Percentiles rank a stretch among this genome's conserved stretches.
Evolutionary conservation across 192 early-diverging fungal genomes (phyloP).

Genomic region (Mortierella alpina): DNA sequence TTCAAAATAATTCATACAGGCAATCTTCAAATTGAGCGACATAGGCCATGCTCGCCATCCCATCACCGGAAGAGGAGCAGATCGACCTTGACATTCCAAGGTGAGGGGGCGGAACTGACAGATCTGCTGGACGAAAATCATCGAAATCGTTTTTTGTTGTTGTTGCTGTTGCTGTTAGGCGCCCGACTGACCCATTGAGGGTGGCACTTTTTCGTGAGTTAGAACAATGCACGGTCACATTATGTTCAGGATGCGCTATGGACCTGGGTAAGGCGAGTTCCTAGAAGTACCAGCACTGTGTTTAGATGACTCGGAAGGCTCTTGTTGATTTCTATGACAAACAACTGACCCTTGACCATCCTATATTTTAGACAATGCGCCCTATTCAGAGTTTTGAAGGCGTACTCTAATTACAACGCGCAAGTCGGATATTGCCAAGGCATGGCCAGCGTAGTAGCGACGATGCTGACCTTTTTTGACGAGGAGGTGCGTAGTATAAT

Average conservation of each 20-base stretch:
- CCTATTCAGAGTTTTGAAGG: slow-evolving; percentile 84
- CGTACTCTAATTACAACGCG: slow-evolving; percentile 79
- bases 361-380: slow-evolving; percentile 67
- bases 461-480: slow-evolving; percentile 76
- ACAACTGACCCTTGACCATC: too few relatives aligned
- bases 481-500: slow-evolving; percentile 57
- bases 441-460: slow-evolving; percentile 83
- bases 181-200: too few relatives aligned
- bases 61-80: slow-evolving; percentile 61
- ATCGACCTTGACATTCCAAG: slow-evolving; percentile 71
- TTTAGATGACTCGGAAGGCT: neutral
- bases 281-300: neutral
- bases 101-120: neutral
- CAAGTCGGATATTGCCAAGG: slow-evolving; percentile 92
- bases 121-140: too few relatives aligned
- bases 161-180: too few relatives aligned
- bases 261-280: slow-evolving; percentile 58
- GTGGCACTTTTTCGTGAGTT: neutral
- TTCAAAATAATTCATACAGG: too few relatives aligned
- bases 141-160: too few relatives aligned
- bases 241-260: slow-evolving; percentile 69
- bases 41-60: slow-evolving; percentile 46
- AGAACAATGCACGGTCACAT: slow-evolving; percentile 67
- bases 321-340: neutral
- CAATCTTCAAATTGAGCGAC: too few relatives aligned